These are phyloP conservation scores for Fistulinella cinereoalba DNA, from an alignment of 1,284 basidiomycete genomes.

Conservation along the genomic window DNA sequence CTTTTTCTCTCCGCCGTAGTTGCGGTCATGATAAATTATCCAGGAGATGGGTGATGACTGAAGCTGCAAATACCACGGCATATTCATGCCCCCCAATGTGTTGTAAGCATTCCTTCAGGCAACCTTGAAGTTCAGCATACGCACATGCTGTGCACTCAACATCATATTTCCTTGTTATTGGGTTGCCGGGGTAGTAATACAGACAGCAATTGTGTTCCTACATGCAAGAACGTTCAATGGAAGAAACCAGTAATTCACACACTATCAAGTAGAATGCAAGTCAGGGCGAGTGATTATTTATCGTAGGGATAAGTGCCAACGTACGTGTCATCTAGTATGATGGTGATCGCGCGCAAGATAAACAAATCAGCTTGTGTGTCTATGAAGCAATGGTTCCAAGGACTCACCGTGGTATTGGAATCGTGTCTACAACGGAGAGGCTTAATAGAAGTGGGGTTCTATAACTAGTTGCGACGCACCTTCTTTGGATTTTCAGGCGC, in stretches of 20 bases:
- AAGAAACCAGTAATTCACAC: conserved; percentile 18
- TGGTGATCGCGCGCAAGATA: conserved; percentile 1
- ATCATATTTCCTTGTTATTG: conserved; percentile 7
- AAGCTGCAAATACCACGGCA: neutral
- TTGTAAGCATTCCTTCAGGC: neutral
- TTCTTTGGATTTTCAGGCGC: conserved; percentile 90
- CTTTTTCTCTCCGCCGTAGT: too few species aligned
- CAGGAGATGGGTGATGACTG: too few species aligned
- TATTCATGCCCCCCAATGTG: neutral
- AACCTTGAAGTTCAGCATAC: neutral
- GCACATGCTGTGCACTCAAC: neutral
- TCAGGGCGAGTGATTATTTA: neutral
- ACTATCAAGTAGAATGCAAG: conserved; percentile 7
- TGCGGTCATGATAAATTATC: too few species aligned
- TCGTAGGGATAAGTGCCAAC: conserved; percentile 19
- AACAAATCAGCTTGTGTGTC: conserved; percentile 12
- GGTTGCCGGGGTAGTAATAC: conserved; percentile 20
- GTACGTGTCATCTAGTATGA: conserved; percentile 41
- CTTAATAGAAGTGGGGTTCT: conserved; percentile 11
- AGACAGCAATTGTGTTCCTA: conserved; percentile 16
- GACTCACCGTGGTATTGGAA: conserved; percentile 74
- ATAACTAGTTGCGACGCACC: conserved; percentile 40
- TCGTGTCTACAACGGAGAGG: conserved; percentile 47
- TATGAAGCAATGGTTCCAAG: neutral
- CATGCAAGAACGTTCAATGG: conserved; percentile 16